A percentile compares a stretch with the other conserved stretches of the same genome.
Conservation (phyloP, 164 flowering plant genomes). For the Amborella trichopoda region DNA sequence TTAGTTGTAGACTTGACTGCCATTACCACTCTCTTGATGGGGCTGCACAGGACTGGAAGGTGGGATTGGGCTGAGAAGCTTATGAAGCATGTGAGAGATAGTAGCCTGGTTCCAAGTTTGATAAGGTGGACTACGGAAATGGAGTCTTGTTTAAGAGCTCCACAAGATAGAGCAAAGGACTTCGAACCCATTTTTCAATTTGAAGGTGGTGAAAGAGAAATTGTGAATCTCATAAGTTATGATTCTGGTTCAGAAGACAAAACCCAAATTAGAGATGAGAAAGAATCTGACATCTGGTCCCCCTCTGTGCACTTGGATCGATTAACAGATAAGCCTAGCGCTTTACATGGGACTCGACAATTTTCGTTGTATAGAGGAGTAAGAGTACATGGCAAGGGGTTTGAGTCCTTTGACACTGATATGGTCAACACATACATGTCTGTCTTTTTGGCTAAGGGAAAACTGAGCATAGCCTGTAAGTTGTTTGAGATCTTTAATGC, state of each 20-base stretch:
- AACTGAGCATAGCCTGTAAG: slow-evolving; percentile 85
- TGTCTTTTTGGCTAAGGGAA: slow-evolving; percentile 75
- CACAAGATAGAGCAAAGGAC: slow-evolving; percentile 48
- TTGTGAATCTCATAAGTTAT: slow-evolving; percentile 26
- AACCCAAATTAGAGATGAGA: not conserved
- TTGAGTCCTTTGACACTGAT: slow-evolving; percentile 57
- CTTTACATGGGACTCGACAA: slow-evolving; percentile 6
- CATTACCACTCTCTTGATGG: slow-evolving; percentile 57
- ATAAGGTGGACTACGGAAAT: slow-evolving; percentile 58
- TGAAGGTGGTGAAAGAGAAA: slow-evolving; percentile 34
- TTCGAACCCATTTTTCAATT: slow-evolving; percentile 55
- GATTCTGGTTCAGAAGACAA: slow-evolving; percentile 4
- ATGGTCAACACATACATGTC: slow-evolving; percentile 89
- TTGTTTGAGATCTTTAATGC: slow-evolving; percentile 83
- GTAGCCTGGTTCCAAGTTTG: slow-evolving; percentile 42
- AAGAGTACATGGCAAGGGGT: slow-evolving; percentile 44
- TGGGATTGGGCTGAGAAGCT: slow-evolving; percentile 73
- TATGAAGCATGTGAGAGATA: slow-evolving; percentile 64
- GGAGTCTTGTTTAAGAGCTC: slow-evolving; percentile 45
- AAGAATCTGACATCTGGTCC: slow-evolving; percentile 37
- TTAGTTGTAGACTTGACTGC: slow-evolving; percentile 80
- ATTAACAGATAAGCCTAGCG: slow-evolving; percentile 33
- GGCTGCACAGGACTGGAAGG: slow-evolving; percentile 49
- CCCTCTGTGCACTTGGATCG: slow-evolving; percentile 76
- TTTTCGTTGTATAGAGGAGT: slow-evolving; percentile 39